Base-by-base conservation (phyloP, 176 grass and related monocot species). In the Eragrostis nindensis region DNA sequence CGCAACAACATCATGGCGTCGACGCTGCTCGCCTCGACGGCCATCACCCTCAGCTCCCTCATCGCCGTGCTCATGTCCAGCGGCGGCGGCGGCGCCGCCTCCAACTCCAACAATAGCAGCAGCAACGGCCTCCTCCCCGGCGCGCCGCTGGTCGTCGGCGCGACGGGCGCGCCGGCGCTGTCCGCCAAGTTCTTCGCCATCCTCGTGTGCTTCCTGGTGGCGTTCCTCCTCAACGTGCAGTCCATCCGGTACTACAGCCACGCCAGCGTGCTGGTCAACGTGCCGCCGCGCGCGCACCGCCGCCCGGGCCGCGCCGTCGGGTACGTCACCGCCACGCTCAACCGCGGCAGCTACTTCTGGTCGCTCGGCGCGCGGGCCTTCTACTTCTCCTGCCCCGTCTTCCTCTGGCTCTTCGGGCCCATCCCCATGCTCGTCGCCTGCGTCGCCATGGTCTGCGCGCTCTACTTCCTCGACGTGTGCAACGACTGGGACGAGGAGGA, bases 1-100 rank as follows among this genome's bases (percentile, higher is more conserved):
- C 86, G 95, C 26, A 97, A 97, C 87, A 94, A 69, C 83, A 98
- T 98, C 80, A 98, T 98, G 95, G 95, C 95, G 24, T 98, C 90
- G 61, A 92, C 95, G 39, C 73, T 98, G 25, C 79, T 98, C 3
- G 95, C 92, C 0, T 92, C 95, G 24, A 89, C 86, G 1, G 92
- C 95, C 24, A 94, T 94, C 70, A 87, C 82, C 6, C 92, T 97
- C 47, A 89, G 92, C 85, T 92, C 95, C 10, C 68, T 97, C 78
- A 88, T 97, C 63, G 85, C 87, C 26, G 77, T 73, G 11, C 75
- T 97, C 83, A 94, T 97, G 90, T 84, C 87, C 19, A 73, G 82
- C 78, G 62, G 48, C 73, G 61, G 14, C 38, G 52, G 19, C 45
- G 6, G 32, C 32, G 32, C 45, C 55, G 21, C 8, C 55, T 24